Conservation (phyloP, 2,329 filamentous ascomycete species). For the Fusarium staphyleae region DNA sequence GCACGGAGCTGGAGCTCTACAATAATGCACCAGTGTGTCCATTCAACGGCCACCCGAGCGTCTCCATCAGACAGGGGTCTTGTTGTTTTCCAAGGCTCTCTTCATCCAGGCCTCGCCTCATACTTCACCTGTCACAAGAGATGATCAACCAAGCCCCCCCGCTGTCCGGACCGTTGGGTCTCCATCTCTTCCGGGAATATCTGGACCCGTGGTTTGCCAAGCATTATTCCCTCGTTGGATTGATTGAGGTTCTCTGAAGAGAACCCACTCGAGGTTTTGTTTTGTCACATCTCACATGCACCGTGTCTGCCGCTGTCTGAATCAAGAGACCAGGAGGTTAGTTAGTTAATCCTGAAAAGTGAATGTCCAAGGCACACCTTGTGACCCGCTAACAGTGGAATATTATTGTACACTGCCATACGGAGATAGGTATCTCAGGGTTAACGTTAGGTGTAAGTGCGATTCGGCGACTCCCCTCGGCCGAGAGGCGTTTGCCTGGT, state of each 20-base stretch:
- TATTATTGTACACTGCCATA: too few relatives aligned
- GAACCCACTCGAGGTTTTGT: conserved; percentile 14
- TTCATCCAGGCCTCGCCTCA: conserved; percentile 10
- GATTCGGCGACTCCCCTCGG: too few relatives aligned
- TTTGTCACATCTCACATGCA: conserved; percentile 25
- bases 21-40: conserved; percentile 22
- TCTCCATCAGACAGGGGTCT: conserved; percentile 26
- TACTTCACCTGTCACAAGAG: conserved; percentile 7
- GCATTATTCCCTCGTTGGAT: neutral
- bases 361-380: too few relatives aligned
- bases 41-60: conserved; percentile 29
- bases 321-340: too few relatives aligned
- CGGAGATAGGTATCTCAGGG: too few relatives aligned
- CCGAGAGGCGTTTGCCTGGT: too few relatives aligned
- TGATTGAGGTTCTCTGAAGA: neutral
- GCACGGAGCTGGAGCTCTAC: conserved; percentile 20
- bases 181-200: neutral
- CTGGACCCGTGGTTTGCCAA: neutral
- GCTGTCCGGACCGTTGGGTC: conserved; percentile 4
- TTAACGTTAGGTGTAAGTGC: too few relatives aligned
- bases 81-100: conserved; percentile 18
- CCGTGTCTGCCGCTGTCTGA: neutral
- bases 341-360: too few relatives aligned
- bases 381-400: too few relatives aligned
- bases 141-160: conserved; percentile 7